Percentiles rank a stretch among this genome's conserved stretches.
Conservation (phyloP, 2,329 filamentous ascomycete species). For the Domatiomyces catenatus region DNA sequence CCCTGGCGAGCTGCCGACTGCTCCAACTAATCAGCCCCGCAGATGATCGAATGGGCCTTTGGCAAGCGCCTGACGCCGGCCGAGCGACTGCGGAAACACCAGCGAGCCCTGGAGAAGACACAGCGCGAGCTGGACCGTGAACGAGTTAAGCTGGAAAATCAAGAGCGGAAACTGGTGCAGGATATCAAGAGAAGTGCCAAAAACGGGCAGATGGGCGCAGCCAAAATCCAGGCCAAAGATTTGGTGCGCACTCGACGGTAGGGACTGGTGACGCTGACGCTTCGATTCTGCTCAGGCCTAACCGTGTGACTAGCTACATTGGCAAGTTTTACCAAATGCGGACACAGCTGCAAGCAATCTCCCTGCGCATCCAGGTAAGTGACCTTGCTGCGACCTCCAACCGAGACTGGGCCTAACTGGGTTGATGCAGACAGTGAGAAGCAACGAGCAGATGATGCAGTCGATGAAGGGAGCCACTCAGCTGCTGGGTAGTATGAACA, state of each 20-base stretch:
- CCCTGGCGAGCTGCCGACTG: background rate
- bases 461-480: conserved; percentile 96
- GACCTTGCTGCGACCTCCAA: background rate
- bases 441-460: conserved; percentile 99
- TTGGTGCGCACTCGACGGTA: conserved; percentile 71
- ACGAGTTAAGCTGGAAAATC: conserved; percentile 88
- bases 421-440: conserved; percentile 63
- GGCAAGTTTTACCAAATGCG: conserved; percentile 99
- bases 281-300: background rate
- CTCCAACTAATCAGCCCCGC: conserved; percentile 14
- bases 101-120: conserved; percentile 91
- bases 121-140: conserved; percentile 93
- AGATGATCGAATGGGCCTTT: conserved; percentile 98
- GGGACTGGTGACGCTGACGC: background rate
- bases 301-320: conserved; percentile 35
- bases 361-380: conserved; percentile 72
- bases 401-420: background rate
- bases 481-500: conserved; percentile 90
- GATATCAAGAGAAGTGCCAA: conserved; percentile 98
- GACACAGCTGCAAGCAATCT: conserved; percentile 92
- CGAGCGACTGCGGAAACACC: conserved; percentile 51
- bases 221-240: conserved; percentile 97
- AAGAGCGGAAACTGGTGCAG: conserved; percentile 89
- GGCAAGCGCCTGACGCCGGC: conserved; percentile 98
- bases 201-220: conserved; percentile 94